A percentile compares a stretch with the other conserved stretches of the same genome.
phyloP scores from a whole-genome alignment of 2,329 filamentous ascomycete species.

The Aspergillus sp. region DNA sequence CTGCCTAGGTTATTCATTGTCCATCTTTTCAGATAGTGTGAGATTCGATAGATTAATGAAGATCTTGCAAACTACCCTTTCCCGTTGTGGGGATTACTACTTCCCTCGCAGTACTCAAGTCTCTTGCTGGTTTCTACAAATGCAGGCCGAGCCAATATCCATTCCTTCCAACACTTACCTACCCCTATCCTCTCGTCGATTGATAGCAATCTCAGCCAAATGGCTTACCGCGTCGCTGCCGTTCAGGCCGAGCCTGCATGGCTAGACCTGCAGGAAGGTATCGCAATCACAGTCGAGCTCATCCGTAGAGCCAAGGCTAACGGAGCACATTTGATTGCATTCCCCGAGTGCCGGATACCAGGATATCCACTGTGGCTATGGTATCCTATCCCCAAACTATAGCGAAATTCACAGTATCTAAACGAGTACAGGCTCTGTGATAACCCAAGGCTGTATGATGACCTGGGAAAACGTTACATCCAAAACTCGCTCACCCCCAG shows the following conservation, averaged over 20 bases:
- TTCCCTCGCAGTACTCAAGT: too few species aligned
- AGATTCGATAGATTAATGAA: neutral
- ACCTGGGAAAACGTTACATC: constrained; percentile 29
- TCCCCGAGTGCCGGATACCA: constrained; percentile 56
- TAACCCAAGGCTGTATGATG: constrained; percentile 30
- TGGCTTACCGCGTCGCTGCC: constrained; percentile 9
- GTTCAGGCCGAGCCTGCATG: constrained; percentile 59
- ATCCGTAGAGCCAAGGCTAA: constrained; percentile 56
- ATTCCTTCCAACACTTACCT: too few species aligned
- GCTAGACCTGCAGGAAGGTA: constrained; percentile 56
- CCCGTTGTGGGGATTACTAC: too few species aligned
- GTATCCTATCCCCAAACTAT: constrained; percentile 14
- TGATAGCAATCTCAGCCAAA: too few species aligned
- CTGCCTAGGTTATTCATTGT: neutral
- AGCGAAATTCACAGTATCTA: neutral
- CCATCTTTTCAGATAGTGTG: neutral
- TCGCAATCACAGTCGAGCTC: constrained; percentile 57
- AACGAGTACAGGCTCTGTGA: constrained; percentile 26
- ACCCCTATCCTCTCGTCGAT: too few species aligned
- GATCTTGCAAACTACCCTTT: too few species aligned
- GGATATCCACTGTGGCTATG: constrained; percentile 55
- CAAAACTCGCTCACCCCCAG: constrained; percentile 29
- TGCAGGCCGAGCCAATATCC: too few species aligned
- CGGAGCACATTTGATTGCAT: constrained; percentile 55
- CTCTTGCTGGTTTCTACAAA: too few species aligned